A percentile compares a stretch with the other conserved stretches of the same genome.
Evolutionary conservation across 139 green algal genomes (phyloP).

Genomic region (Micractinium conductrix): DNA sequence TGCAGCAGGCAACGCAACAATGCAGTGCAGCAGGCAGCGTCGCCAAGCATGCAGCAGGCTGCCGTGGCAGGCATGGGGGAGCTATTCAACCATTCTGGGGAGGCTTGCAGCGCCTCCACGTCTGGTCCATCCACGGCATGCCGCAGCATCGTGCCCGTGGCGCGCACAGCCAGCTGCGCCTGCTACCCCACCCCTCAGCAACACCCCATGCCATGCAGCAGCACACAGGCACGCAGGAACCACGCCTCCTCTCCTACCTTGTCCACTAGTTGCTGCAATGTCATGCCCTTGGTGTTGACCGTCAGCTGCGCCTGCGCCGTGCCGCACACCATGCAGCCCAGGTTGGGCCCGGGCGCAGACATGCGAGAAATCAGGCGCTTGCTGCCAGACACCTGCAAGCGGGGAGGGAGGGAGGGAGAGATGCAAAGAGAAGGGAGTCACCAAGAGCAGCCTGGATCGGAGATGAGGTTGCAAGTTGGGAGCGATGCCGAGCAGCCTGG

Average conservation of each 20-base stretch:
- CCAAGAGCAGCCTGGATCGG: too few species aligned
- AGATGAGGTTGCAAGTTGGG: too few species aligned
- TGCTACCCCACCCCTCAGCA: neutral
- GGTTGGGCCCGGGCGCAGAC: constrained; percentile 49
- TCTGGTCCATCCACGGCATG: neutral
- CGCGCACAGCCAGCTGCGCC: neutral
- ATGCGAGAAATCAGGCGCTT: constrained; percentile 49
- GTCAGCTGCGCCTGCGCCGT: constrained; percentile 63
- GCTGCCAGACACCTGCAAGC: constrained; percentile 32
- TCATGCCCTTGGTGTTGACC: constrained; percentile 63
- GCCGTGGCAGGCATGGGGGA: too few species aligned
- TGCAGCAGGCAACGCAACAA: neutral
- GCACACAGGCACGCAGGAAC: neutral
- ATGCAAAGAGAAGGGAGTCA: too few species aligned
- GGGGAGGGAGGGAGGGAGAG: too few species aligned
- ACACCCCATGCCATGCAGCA: neutral
- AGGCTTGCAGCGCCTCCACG: neutral
- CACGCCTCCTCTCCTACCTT: constrained; percentile 43
- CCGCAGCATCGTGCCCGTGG: neutral
- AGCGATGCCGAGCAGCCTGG: too few species aligned
- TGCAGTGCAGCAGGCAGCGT: neutral
- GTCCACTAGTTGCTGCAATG: constrained; percentile 67
- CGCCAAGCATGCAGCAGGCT: neutral
- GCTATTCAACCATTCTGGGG: too few species aligned
- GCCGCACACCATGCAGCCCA: constrained; percentile 83